These are phyloP conservation scores for Blastobotrys petasosporus DNA, from an alignment of 1,139 yeast species.

Conservation along the genomic window DNA sequence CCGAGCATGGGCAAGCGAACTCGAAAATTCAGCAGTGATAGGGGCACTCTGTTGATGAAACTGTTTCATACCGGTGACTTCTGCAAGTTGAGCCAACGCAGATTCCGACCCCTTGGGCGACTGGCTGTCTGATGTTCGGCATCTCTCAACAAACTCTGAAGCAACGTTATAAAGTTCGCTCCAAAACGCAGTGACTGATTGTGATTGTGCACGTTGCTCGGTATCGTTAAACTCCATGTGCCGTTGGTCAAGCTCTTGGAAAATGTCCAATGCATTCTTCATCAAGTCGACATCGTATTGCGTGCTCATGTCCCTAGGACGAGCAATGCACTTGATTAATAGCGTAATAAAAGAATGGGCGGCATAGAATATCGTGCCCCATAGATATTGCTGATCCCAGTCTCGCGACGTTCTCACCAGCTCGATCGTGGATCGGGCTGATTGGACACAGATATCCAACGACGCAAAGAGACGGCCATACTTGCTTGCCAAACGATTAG, in stretches of 20 bases:
- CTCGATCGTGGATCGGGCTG: slow-evolving; percentile 23
- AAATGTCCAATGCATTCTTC: slow-evolving; percentile 13
- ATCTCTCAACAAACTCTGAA: slow-evolving; percentile 14
- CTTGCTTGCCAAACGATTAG: slow-evolving; percentile 1
- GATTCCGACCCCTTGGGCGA: not conserved
- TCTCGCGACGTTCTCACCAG: slow-evolving; percentile 13
- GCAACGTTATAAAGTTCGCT: slow-evolving; percentile 14
- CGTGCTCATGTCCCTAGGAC: slow-evolving; percentile 24
- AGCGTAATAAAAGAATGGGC: slow-evolving; percentile 26
- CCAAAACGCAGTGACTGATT: slow-evolving; percentile 18
- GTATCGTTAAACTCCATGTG: not conserved
- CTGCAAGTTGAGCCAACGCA: not conserved
- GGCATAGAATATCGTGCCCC: slow-evolving; percentile 20
- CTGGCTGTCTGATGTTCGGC: not conserved
- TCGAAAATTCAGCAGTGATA: too few relatives aligned
- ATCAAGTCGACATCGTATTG: slow-evolving; percentile 22
- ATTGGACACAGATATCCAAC: slow-evolving; percentile 21
- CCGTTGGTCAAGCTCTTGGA: slow-evolving; percentile 5
- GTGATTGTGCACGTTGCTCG: not conserved
- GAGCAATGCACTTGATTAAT: slow-evolving; percentile 25
- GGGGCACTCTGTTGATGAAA: not conserved
- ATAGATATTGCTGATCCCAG: slow-evolving; percentile 17
- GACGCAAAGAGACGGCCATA: slow-evolving; percentile 22
- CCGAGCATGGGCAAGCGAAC: too few relatives aligned
- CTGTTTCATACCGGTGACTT: not conserved